A percentile compares a stretch with the other conserved stretches of the same genome.
phyloP scores from a whole-genome alignment of 345 rosid species.

The Aurinia saxatilis region DNA sequence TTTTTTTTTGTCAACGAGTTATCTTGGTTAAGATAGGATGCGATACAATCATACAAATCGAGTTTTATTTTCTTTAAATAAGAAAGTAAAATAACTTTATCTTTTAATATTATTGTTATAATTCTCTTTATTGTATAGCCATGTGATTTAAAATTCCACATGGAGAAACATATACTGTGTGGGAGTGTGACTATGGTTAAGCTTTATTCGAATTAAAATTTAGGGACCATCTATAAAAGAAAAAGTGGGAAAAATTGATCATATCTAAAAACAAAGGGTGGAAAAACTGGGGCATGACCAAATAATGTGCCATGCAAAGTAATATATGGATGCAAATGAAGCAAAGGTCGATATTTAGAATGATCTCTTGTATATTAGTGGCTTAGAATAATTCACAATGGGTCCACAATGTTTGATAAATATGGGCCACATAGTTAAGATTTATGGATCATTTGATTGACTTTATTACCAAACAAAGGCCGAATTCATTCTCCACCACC shows the following conservation, averaged over 20 bases:
- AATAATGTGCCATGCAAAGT: constrained; percentile 16
- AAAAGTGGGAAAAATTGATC: no score
- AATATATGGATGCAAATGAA: constrained; percentile 15
- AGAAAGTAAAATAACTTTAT: background rate
- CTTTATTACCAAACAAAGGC: background rate
- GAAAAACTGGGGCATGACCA: constrained; percentile 3
- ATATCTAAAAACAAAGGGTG: background rate
- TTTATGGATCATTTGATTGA: background rate
- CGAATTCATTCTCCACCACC: background rate
- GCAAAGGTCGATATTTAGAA: constrained; percentile 14
- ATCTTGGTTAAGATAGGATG: background rate
- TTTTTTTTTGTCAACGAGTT: no score
- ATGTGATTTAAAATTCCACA: no score
- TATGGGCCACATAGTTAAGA: constrained; percentile 10
- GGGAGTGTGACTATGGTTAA: background rate
- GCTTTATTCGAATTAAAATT: background rate
- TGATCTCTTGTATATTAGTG: constrained; percentile 13
- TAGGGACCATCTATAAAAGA: no score
- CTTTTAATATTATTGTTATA: background rate
- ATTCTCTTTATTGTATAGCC: no score
- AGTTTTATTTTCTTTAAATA: background rate
- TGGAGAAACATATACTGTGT: background rate
- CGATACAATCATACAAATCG: no score
- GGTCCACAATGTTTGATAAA: constrained; percentile 9
- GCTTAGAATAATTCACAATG: constrained; percentile 9